These are phyloP conservation scores for Biscogniauxia mediterranea DNA, from an alignment of 2,329 filamentous ascomycete species.

Conservation along the genomic window DNA sequence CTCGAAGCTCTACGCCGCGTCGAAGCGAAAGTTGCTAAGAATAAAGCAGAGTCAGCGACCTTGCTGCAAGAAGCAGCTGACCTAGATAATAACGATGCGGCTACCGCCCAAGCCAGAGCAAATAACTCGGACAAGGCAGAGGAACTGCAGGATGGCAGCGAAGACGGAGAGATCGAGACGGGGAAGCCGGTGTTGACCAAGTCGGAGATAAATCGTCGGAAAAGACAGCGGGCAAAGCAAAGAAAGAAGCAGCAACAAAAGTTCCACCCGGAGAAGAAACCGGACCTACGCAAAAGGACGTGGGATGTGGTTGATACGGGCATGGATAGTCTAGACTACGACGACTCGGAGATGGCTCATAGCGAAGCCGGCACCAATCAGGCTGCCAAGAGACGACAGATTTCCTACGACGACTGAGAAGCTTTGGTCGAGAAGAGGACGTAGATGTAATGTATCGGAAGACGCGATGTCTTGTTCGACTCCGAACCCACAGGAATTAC, in stretches of 20 bases:
- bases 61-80: slow-evolving; percentile 11
- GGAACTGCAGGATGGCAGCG: slow-evolving; percentile 25
- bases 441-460: not conserved
- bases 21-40: slow-evolving; percentile 35
- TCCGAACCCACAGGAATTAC: not conserved
- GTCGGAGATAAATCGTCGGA: slow-evolving; percentile 29
- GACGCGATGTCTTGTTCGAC: not conserved
- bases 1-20: slow-evolving; percentile 67
- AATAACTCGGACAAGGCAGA: slow-evolving; percentile 17
- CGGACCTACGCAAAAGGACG: slow-evolving; percentile 63
- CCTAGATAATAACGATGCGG: slow-evolving; percentile 6
- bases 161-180: slow-evolving; percentile 35
- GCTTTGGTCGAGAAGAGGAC: not conserved
- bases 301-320: slow-evolving; percentile 65
- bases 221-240: slow-evolving; percentile 39
- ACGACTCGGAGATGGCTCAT: slow-evolving; percentile 38
- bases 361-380: slow-evolving; percentile 21
- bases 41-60: slow-evolving; percentile 16
- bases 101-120: slow-evolving; percentile 1
- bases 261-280: slow-evolving; percentile 48
- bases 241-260: slow-evolving; percentile 39
- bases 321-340: slow-evolving; percentile 60
- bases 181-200: slow-evolving; percentile 28
- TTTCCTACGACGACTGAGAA: slow-evolving; percentile 47
- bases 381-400: slow-evolving; percentile 41